These are phyloP conservation scores for Phytophthora melonis DNA, from an alignment of 352 stramenopile species.

Conservation along the genomic window DNA sequence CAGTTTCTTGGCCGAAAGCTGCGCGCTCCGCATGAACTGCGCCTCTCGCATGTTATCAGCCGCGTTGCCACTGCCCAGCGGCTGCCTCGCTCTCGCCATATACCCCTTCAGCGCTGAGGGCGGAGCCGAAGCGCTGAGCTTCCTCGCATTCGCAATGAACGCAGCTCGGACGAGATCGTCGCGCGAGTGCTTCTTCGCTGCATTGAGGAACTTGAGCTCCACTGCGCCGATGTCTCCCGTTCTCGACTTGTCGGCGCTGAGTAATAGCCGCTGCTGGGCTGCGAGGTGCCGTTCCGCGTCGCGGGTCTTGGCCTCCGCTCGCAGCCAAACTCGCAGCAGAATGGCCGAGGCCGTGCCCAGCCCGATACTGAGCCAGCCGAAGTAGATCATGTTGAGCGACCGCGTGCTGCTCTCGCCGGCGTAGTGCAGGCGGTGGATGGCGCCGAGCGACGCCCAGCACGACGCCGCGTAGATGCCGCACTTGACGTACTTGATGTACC, in stretches of 20 bases:
- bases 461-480: constrained; percentile 64
- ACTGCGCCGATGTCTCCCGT: constrained; percentile 2
- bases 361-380: constrained; percentile 63
- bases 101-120: constrained; percentile 16
- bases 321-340: constrained; percentile 30
- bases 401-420: constrained; percentile 24
- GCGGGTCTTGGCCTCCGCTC: constrained; percentile 12
- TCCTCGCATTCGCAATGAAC: constrained; percentile 24
- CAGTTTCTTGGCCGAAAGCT: constrained; percentile 19
- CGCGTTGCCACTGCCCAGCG: not conserved
- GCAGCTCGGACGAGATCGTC: constrained; percentile 10
- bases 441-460: constrained; percentile 60
- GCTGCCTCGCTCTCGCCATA: constrained; percentile 6
- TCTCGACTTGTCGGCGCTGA: constrained; percentile 1
- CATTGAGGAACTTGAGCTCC: constrained; percentile 29
- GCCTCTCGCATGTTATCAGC: not conserved
- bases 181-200: constrained; percentile 8
- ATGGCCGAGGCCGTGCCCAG: constrained; percentile 31
- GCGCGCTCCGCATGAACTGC: constrained; percentile 26
- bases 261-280: constrained; percentile 22
- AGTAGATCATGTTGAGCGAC: constrained; percentile 64
- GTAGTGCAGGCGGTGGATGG: constrained; percentile 51
- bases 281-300: constrained; percentile 21
- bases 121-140: constrained; percentile 1
- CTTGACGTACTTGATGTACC: constrained; percentile 67